These are phyloP conservation scores for Zymoseptoria passerinii DNA, from an alignment of 2,329 filamentous ascomycete genomes.

Conservation along the genomic window DNA sequence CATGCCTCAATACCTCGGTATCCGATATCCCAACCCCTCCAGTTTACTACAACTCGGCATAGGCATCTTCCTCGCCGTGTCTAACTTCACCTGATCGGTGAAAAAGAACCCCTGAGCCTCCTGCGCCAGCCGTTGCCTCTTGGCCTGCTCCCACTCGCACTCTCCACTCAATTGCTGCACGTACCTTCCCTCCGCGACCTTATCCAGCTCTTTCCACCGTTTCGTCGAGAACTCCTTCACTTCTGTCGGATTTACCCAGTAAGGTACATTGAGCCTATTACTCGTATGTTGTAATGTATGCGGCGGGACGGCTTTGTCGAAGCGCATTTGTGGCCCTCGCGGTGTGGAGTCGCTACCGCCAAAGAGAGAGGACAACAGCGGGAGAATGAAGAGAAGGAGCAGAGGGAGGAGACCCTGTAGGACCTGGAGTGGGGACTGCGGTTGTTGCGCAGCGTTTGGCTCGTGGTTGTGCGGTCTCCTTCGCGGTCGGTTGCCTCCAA, in stretches of 20 bases:
- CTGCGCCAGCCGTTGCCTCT: conserved; percentile 60
- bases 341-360: conserved; percentile 53
- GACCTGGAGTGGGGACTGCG: conserved; percentile 40
- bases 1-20: conserved; percentile 11
- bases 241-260: conserved; percentile 76
- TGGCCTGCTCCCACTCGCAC: conserved; percentile 65
- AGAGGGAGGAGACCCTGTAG: conserved; percentile 58
- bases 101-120: conserved; percentile 84
- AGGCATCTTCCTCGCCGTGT: conserved; percentile 55
- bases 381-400: conserved; percentile 80
- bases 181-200: conserved; percentile 65
- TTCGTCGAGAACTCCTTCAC: conserved; percentile 59
- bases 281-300: conserved; percentile 68
- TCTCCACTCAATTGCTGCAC: conserved; percentile 57
- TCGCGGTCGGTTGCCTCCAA: conserved; percentile 71
- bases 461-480: conserved; percentile 60
- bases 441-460: conserved; percentile 38
- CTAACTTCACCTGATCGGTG: conserved; percentile 70
- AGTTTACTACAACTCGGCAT: conserved; percentile 53
- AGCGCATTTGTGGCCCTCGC: conserved; percentile 62
- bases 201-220: conserved; percentile 68
- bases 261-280: conserved; percentile 63
- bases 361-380: conserved; percentile 68
- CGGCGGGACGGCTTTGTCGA: conserved; percentile 62
- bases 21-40: conserved; percentile 39